phyloP scores from a whole-genome alignment of 2,329 filamentous ascomycete genomes.

The Aspergillus viridinutans region DNA sequence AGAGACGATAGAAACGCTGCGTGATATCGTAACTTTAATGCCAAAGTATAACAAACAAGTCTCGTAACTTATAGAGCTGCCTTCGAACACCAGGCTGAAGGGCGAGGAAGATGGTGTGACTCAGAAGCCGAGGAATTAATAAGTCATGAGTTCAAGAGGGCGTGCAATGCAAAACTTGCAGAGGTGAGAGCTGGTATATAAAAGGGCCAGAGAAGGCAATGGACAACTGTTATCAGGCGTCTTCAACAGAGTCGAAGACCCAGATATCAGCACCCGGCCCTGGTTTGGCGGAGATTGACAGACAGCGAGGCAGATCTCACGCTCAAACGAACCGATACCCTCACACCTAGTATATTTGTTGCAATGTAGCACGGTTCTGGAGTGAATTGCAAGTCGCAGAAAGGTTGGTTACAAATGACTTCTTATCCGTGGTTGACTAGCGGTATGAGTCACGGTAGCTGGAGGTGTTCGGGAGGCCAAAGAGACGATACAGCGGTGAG shows the following conservation, averaged over 20 bases:
- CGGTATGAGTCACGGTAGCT: constrained; percentile 18
- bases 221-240: constrained; percentile 21
- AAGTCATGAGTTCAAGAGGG: constrained; percentile 23
- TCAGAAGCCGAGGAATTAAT: constrained; percentile 25
- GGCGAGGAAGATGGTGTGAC: constrained; percentile 25
- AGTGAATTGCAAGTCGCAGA: background rate
- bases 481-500: constrained; percentile 10
- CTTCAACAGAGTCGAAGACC: constrained; percentile 20
- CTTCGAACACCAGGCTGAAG: constrained; percentile 37
- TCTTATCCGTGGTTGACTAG: constrained; percentile 11
- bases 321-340: constrained; percentile 5
- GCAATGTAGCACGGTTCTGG: constrained; percentile 12
- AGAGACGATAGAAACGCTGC: constrained; percentile 32
- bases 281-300: constrained; percentile 7
- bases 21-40: constrained; percentile 37
- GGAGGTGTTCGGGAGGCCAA: constrained; percentile 14
- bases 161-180: constrained; percentile 2
- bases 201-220: constrained; percentile 13
- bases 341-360: constrained; percentile 13
- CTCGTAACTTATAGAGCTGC: constrained; percentile 21
- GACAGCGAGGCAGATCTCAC: constrained; percentile 15
- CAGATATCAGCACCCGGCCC: constrained; percentile 23
- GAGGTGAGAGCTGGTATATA: constrained; percentile 14
- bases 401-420: constrained; percentile 16
- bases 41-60: constrained; percentile 23